Conservation (phyloP, 768 basidiomycete genomes). For the Cystobasidium onofrii region DNA sequence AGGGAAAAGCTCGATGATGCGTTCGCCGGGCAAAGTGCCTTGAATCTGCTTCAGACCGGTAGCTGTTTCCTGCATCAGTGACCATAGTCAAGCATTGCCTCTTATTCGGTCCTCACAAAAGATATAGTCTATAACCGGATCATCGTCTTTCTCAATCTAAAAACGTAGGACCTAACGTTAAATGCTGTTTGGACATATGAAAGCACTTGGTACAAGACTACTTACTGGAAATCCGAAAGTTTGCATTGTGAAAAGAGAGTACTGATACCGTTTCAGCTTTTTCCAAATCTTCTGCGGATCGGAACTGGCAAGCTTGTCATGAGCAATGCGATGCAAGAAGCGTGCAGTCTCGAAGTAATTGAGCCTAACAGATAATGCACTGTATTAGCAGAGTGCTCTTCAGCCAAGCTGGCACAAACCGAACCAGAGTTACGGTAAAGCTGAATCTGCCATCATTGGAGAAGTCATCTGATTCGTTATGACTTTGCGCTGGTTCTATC, state of each 20-base stretch:
- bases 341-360: constrained; percentile 8
- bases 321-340: neutral
- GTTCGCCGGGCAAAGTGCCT: neutral
- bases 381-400: neutral
- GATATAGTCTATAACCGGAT: constrained; percentile 1
- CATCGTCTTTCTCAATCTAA: neutral
- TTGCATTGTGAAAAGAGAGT: neutral
- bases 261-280: constrained; percentile 5
- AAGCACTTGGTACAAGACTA: neutral
- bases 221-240: constrained; percentile 1
- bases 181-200: neutral
- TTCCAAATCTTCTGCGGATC: neutral
- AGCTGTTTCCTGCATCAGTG: neutral
- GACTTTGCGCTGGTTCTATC: neutral
- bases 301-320: neutral
- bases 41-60: neutral
- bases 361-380: neutral
- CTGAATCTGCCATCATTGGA: neutral
- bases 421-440: neutral
- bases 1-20: neutral
- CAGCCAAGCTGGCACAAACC: neutral
- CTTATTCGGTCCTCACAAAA: neutral
- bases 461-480: neutral
- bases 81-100: neutral
- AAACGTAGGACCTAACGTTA: neutral